Conservation (phyloP, 768 basidiomycete species). For the Hemileccinum impolitum region DNA sequence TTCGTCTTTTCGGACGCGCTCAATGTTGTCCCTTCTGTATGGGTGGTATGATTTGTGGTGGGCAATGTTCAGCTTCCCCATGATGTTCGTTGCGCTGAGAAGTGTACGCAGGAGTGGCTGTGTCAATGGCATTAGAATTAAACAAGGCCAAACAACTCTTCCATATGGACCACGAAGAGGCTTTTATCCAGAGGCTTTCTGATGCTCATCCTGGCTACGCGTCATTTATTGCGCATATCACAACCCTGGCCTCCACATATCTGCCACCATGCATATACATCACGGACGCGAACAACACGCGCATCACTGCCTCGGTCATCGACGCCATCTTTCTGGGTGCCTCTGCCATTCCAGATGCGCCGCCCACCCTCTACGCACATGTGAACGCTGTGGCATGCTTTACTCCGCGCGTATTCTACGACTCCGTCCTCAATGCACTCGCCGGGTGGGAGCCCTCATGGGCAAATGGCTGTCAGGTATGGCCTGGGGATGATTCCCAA, state of each 20-base stretch:
- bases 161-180: slow-evolving; percentile 19
- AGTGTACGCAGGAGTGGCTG: background rate
- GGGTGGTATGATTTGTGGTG: slow-evolving; percentile 92
- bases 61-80: slow-evolving; percentile 87
- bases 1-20: slow-evolving; percentile 75
- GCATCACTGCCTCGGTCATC: slow-evolving; percentile 41
- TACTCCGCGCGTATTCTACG: slow-evolving; percentile 59
- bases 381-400: slow-evolving; percentile 62
- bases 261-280: slow-evolving; percentile 70
- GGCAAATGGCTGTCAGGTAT: slow-evolving; percentile 60
- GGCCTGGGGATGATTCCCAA: slow-evolving; percentile 41
- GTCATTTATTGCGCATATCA: slow-evolving; percentile 23
- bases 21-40: slow-evolving; percentile 81
- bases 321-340: slow-evolving; percentile 14
- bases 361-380: slow-evolving; percentile 39
- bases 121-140: slow-evolving; percentile 10
- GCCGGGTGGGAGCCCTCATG: slow-evolving; percentile 54
- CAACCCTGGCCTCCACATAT: slow-evolving; percentile 29
- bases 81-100: no score
- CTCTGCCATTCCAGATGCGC: slow-evolving; percentile 9
- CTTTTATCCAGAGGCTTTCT: slow-evolving; percentile 1
- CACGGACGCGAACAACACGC: slow-evolving; percentile 51
- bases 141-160: slow-evolving; percentile 15
- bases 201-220: slow-evolving; percentile 24
- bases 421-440: slow-evolving; percentile 60